These are phyloP conservation scores for Coniochaeta pulveracea DNA, from an alignment of 2,329 filamentous ascomycete species.

Conservation along the genomic window DNA sequence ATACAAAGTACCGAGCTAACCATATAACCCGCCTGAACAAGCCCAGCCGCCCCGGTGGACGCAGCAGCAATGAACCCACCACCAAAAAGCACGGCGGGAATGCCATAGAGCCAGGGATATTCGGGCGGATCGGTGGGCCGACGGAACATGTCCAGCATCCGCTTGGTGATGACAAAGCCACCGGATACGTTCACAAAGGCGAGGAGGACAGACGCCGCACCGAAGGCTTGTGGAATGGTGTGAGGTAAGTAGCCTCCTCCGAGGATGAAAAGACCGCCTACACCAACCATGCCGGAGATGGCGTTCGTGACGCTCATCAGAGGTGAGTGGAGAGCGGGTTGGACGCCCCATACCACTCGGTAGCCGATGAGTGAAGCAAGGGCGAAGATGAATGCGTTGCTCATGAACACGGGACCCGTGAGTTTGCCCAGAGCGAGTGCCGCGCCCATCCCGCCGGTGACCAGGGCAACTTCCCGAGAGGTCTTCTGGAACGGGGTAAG, in stretches of 20 bases:
- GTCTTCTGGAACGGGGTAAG: slow-evolving; percentile 76
- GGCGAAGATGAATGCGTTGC: slow-evolving; percentile 75
- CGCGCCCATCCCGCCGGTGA: slow-evolving; percentile 69
- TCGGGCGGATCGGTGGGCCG: slow-evolving; percentile 79
- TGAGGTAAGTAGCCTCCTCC: slow-evolving; percentile 69
- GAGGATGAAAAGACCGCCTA: slow-evolving; percentile 82
- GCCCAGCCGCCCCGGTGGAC: slow-evolving; percentile 68
- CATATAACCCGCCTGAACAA: slow-evolving; percentile 81
- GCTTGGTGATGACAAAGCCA: slow-evolving; percentile 83
- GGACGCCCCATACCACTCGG: slow-evolving; percentile 78
- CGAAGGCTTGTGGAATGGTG: slow-evolving; percentile 69
- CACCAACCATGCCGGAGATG: slow-evolving; percentile 81
- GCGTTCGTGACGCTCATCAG: slow-evolving; percentile 92
- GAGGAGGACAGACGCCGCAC: slow-evolving; percentile 68
- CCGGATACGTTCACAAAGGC: slow-evolving; percentile 85
- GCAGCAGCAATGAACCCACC: slow-evolving; percentile 74
- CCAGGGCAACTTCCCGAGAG: slow-evolving; percentile 59
- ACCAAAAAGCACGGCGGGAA: slow-evolving; percentile 67
- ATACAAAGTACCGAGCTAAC: slow-evolving; percentile 80
- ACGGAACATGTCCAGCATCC: slow-evolving; percentile 90
- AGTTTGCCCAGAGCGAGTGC: slow-evolving; percentile 68
- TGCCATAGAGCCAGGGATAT: slow-evolving; percentile 76
- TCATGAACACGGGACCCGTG: slow-evolving; percentile 78
- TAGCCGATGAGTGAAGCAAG: slow-evolving; percentile 81
- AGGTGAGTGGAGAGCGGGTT: slow-evolving; percentile 73